These are phyloP conservation scores for Balansia obtecta DNA, from an alignment of 2,329 filamentous ascomycete species.

Conservation along the genomic window DNA sequence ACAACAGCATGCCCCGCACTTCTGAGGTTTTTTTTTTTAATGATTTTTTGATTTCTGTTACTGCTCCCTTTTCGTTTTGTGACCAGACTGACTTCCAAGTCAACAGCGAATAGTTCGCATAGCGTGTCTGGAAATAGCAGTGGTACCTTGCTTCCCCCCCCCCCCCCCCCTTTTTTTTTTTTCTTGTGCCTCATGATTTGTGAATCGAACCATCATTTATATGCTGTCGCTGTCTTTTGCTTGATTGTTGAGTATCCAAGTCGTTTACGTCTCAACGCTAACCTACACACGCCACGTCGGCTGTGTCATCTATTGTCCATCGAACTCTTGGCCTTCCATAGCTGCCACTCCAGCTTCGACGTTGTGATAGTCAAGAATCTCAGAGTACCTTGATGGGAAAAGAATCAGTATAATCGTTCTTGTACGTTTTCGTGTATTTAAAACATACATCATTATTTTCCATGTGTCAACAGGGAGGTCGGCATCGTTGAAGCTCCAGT, in stretches of 20 bases:
- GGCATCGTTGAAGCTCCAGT: conserved; percentile 99
- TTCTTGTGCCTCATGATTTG: neutral
- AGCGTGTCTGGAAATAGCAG: too few species aligned
- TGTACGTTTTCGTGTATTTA: neutral
- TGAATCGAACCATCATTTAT: neutral
- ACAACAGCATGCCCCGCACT: neutral
- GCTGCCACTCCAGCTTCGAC: conserved; percentile 45
- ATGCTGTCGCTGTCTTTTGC: conserved; percentile 5
- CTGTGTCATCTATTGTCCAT: conserved; percentile 19
- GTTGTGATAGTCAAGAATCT: conserved; percentile 98
- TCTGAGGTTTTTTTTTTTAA: neutral
- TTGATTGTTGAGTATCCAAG: conserved; percentile 4
- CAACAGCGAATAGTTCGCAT: neutral
- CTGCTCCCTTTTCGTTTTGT: neutral
- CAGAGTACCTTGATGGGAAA: conserved; percentile 68
- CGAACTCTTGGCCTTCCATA: conserved; percentile 27
- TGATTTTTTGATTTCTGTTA: neutral
- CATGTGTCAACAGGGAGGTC: conserved; percentile 97
- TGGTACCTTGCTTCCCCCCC: neutral
- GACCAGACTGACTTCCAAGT: neutral
- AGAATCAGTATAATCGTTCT: too few species aligned
- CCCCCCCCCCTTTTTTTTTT: neutral
- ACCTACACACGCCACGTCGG: neutral
- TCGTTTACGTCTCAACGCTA: conserved; percentile 4
- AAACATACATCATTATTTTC: conserved; percentile 98